These are phyloP conservation scores for Citrullus mucosospermus DNA, from an alignment of 306 rosid genomes.

Conservation along the genomic window DNA sequence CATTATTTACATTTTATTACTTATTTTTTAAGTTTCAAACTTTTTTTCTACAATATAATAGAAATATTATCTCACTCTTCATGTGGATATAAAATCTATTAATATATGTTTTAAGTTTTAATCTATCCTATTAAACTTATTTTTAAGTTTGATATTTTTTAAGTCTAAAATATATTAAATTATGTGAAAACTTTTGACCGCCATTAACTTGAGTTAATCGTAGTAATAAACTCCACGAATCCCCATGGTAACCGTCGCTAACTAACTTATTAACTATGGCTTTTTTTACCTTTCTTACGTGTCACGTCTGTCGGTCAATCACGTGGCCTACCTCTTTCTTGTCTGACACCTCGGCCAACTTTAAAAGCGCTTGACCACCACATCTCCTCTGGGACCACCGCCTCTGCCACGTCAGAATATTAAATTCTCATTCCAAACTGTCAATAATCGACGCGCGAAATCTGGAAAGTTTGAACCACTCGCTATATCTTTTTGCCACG, in stretches of 20 bases:
- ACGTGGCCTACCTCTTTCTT: slow-evolving; percentile 21
- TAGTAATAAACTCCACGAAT: slow-evolving; percentile 22
- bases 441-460: not conserved
- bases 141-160: too few species aligned
- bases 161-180: too few species aligned
- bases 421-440: not conserved
- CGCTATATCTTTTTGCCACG: slow-evolving; percentile 7
- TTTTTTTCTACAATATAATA: too few species aligned
- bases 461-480: not conserved
- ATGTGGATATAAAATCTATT: too few species aligned
- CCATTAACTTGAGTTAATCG: not conserved
- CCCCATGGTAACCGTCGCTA: slow-evolving; percentile 48
- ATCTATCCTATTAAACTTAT: too few species aligned
- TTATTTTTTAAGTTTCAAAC: too few species aligned
- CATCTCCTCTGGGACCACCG: slow-evolving; percentile 4
- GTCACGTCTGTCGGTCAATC: slow-evolving; percentile 32
- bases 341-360: slow-evolving; percentile 7
- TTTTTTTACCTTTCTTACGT: slow-evolving; percentile 17
- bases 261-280: slow-evolving; percentile 15
- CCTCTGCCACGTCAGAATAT: slow-evolving; percentile 8
- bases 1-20: too few species aligned
- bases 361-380: slow-evolving; percentile 5
- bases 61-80: too few species aligned
- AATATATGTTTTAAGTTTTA: too few species aligned
- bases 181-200: too few species aligned